Evolutionary conservation across 2,329 filamentous ascomycete genomes (phyloP).

Genomic region (Colletotrichum simmondsii): DNA sequence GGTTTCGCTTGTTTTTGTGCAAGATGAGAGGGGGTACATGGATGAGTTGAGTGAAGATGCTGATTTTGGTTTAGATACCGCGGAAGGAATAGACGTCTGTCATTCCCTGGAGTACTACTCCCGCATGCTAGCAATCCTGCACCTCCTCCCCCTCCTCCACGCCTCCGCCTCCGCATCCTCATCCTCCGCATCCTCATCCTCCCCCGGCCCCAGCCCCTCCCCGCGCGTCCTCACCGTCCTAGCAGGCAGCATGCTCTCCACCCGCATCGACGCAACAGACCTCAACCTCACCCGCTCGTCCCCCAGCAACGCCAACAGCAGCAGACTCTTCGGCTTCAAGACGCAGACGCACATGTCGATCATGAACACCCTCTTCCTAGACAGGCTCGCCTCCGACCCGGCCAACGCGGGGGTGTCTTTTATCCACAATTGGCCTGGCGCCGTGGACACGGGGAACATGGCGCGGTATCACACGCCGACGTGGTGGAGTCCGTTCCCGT

Average conservation of each 20-base stretch:
- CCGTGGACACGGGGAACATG: constrained; percentile 40
- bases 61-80: constrained; percentile 42
- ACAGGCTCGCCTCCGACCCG: constrained; percentile 36
- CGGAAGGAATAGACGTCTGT: constrained; percentile 54
- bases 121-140: constrained; percentile 51
- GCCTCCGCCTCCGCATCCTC: constrained; percentile 46
- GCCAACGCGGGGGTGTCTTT: constrained; percentile 37
- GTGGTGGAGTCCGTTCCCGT: constrained; percentile 7
- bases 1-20: too few species aligned
- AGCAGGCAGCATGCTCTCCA: constrained; percentile 36
- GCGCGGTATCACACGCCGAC: constrained; percentile 14
- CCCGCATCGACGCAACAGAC: constrained; percentile 37
- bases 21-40: too few species aligned
- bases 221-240: constrained; percentile 41
- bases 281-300: constrained; percentile 35
- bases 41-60: too few species aligned
- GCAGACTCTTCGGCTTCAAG: constrained; percentile 38
- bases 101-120: constrained; percentile 55
- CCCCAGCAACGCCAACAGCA: not conserved
- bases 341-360: constrained; percentile 32
- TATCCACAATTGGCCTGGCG: constrained; percentile 44
- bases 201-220: constrained; percentile 41
- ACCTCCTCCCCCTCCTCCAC: constrained; percentile 47
- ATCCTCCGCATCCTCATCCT: constrained; percentile 53
- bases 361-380: constrained; percentile 40